Evolutionary conservation across 169 alveolate species (phyloP).

Genomic region (Plasmodium relictum): DNA sequence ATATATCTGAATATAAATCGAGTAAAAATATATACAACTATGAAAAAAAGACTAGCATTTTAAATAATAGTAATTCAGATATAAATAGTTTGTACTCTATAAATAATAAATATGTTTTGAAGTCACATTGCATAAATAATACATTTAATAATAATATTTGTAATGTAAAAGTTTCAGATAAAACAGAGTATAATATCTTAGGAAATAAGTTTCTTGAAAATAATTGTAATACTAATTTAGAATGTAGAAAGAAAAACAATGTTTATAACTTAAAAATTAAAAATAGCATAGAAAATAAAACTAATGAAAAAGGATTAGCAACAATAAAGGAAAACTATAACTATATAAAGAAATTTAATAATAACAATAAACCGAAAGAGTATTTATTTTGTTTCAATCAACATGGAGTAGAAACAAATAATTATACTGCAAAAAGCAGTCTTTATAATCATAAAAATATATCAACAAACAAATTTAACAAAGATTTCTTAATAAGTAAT

Average conservation of each 20-base stretch:
- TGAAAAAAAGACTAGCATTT: not conserved
- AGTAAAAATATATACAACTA: not conserved
- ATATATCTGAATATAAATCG: not conserved
- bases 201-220: no score
- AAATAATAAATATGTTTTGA: not conserved
- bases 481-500: constrained; percentile 4
- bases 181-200: no score
- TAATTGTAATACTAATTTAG: no score
- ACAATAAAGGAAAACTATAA: not conserved
- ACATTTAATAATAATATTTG: no score
- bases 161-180: not conserved
- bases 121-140: not conserved
- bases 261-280: not conserved
- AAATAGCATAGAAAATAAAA: not conserved
- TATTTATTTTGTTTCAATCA: not conserved
- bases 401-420: not conserved
- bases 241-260: no score
- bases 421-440: not conserved
- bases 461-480: constrained; percentile 23
- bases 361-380: not conserved
- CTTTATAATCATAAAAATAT: constrained; percentile 5
- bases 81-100: not conserved
- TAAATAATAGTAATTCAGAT: not conserved
- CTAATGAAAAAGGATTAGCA: not conserved
- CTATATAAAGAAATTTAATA: not conserved